phyloP scores from a whole-genome alignment of 1,284 basidiomycete genomes.

The Malassezia furfur region DNA sequence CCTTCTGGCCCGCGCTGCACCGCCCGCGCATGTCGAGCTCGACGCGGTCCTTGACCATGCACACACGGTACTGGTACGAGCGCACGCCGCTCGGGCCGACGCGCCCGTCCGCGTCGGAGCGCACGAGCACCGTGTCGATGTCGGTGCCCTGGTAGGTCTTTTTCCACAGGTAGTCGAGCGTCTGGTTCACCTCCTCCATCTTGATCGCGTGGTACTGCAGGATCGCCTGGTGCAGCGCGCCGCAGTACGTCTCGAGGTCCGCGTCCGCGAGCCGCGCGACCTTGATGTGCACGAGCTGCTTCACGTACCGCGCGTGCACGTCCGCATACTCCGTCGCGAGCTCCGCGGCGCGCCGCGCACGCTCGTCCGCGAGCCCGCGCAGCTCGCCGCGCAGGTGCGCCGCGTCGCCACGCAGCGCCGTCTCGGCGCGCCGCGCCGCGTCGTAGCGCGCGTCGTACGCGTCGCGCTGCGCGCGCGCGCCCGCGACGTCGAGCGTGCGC shows the following conservation, averaged over 20 bases:
- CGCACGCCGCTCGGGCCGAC: conserved; percentile 45
- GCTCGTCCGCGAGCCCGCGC: conserved; percentile 30
- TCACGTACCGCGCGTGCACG: conserved; percentile 72
- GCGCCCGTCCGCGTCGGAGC: conserved; percentile 75
- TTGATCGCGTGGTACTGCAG: conserved; percentile 98
- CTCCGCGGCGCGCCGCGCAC: conserved; percentile 58
- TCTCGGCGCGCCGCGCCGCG: conserved; percentile 61
- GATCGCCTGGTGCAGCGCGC: conserved; percentile 85
- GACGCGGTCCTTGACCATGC: conserved; percentile 95
- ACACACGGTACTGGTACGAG: conserved; percentile 94
- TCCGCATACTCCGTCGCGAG: conserved; percentile 73
- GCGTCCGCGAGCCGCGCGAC: conserved; percentile 39
- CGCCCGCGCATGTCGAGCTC: conserved; percentile 99
- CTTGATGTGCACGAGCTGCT: conserved; percentile 89
- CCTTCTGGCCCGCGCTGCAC: conserved; percentile 97
- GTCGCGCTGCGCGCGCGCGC: conserved; percentile 50
- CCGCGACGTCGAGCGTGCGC: conserved; percentile 48
- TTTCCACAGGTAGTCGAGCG: conserved; percentile 67
- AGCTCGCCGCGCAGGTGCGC: conserved; percentile 38
- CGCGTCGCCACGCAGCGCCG: conserved; percentile 61
- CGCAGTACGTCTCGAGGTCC: conserved; percentile 83
- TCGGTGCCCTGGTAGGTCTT: conserved; percentile 99
- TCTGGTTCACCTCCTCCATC: conserved; percentile 99
- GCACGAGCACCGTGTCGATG: conserved; percentile 93
- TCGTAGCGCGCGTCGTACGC: conserved; percentile 75